Evolutionary conservation across 2,329 filamentous ascomycete species (phyloP), one percentile per base, ranked within the genome.

Genomic region (Lasiodiplodia hormozganensis): DNA sequence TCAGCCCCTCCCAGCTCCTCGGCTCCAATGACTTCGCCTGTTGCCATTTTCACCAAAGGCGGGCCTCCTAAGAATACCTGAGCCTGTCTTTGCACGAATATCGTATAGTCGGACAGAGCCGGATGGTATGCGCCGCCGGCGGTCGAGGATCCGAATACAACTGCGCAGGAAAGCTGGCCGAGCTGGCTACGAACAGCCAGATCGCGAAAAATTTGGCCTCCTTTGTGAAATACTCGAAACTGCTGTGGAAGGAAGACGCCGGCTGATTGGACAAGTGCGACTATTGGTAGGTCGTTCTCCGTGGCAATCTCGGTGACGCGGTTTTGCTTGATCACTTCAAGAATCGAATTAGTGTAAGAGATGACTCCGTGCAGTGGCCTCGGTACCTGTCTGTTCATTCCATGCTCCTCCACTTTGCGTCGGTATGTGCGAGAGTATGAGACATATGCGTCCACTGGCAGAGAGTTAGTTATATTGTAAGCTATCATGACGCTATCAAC

Each of bases 11-110:
- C 82, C 1, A 84, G 73, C 52, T 75, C 76, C 67, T 84, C 82
- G 0, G 82, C 80, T 1, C 73, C 79, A 23, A 82, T 77, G 0
- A 79, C 70, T 62, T 84, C 82, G 2, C 82, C 82, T 0, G 82
- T 84, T 0, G 82, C 82, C 82, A 83, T 83, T 69, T 83, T 82
- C 1, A 84, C 82, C 8, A 84, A 74, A 0, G 82, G 82, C 0
- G 82, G 82, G 0, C 82, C 82, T 7, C 77, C 82, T 0, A 84
- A 74, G 62, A 83, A 84, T 0, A 80, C 81, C 67, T 84, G 82
- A 0, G 80, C 82, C 69, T 84, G 81, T 16, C 79, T 75, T 52
- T 82, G 73, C 0, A 82, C 80, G 57, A 82, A 82, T 47, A 82
- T 81, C 8, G 80, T 82, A 65, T 83, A 82, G 68, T 83, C 76